Percentiles rank a stretch among this genome's conserved stretches.
Conservation (phyloP, 1,139 yeast species). For the Scheffersomyces titani region DNA sequence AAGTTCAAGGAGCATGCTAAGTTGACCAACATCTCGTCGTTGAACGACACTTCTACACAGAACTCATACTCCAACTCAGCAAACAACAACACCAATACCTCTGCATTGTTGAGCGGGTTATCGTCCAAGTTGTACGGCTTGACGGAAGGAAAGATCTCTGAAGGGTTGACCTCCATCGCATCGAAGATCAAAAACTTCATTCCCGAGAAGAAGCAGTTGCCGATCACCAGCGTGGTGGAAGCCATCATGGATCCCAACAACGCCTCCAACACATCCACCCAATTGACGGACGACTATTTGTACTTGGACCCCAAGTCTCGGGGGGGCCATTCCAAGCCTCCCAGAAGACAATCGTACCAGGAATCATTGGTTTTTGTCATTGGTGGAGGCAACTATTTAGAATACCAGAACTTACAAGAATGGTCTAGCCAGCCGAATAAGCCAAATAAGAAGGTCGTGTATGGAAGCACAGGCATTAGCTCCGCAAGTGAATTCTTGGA, state of each 20-base stretch:
- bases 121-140: constrained; percentile 78
- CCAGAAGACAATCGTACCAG: constrained; percentile 77
- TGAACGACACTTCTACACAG: constrained; percentile 20
- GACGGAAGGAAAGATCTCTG: constrained; percentile 78
- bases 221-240: constrained; percentile 88
- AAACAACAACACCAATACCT: constrained; percentile 27
- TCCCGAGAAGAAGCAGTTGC: constrained; percentile 86
- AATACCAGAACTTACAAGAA: constrained; percentile 90
- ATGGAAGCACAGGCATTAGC: constrained; percentile 83
- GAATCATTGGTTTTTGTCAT: constrained; percentile 88
- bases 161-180: constrained; percentile 83
- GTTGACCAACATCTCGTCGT: constrained; percentile 52
- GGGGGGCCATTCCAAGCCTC: constrained; percentile 88
- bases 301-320: constrained; percentile 89
- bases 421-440: constrained; percentile 57
- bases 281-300: constrained; percentile 82
- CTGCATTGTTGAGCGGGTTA: constrained; percentile 75
- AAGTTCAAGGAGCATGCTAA: constrained; percentile 80
- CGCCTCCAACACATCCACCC: constrained; percentile 61
- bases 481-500: constrained; percentile 75
- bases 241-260: constrained; percentile 82
- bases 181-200: constrained; percentile 84
- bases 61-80: constrained; percentile 18
- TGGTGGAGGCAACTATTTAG: constrained; percentile 95
- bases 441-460: constrained; percentile 56